Evolutionary conservation across 345 rosid genomes (phyloP), one percentile per base, ranked within the genome.

Genomic region (Syzygium aqueum): DNA sequence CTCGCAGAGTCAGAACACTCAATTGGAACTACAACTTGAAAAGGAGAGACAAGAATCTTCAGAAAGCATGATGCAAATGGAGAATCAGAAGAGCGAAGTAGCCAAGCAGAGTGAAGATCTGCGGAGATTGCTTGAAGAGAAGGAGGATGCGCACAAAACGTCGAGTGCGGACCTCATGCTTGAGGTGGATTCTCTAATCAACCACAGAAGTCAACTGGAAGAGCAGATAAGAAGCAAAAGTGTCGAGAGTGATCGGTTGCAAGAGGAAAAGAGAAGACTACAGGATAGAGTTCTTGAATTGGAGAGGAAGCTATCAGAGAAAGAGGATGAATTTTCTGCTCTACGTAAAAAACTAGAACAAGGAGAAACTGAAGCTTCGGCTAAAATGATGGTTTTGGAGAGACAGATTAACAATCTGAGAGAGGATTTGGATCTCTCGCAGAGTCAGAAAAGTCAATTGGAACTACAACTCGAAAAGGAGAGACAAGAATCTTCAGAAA

Each of bases 381-480:
- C 92, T 89, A 90, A 87, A 87, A 89, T 91, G 88, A 83, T 85
- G 82, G 89, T 92, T 84, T 85, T 96, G 87, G 86, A 89, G 86
- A 89, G 61, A 43, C 92, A 90, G 90, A 89, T 90, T 63, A 87
- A 89, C 61, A 87, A 56, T 90, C 92, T 94, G 91, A 91, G 91
- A 85, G 91, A 87, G 89, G 96, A 94, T 86, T 86, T 93, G 88
- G 93, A 92, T 86, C 90, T 93, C 33, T 88, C 93, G 77, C 92
- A 85, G 87, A 86, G 54, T 37, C 89, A 92, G 89, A 94, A 87
- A 89, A 90, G 65, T 21, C 88, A 92, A 61, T 84, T 92, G 78
- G 91, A 90, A 88, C 86, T 89, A 65, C 94, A 93, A 88, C 93
- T 93, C 1, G 94, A 93, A 85, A 87, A 89, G 87, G 96, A 91